A percentile compares a stretch with the other conserved stretches of the same genome.
phyloP scores from a whole-genome alignment of 2,329 filamentous ascomycete genomes.

The Ophiostoma ulmi region DNA sequence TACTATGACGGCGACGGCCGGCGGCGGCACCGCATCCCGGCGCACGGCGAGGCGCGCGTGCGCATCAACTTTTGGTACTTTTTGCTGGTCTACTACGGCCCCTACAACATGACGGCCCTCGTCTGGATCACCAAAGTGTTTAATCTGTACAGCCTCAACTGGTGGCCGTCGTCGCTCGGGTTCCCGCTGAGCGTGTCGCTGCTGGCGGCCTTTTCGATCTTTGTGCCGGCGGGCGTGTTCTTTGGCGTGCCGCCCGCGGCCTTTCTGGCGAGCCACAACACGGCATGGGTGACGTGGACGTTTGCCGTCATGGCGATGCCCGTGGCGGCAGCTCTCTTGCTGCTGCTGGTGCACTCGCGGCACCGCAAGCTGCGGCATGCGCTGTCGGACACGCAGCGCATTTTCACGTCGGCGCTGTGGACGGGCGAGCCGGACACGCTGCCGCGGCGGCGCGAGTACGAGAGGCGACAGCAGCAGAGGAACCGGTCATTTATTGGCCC shows the following conservation, averaged over 20 bases:
- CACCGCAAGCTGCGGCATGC: slow-evolving; percentile 57
- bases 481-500: background rate
- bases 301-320: slow-evolving; percentile 66
- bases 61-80: slow-evolving; percentile 69
- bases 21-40: slow-evolving; percentile 45
- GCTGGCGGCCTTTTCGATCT: slow-evolving; percentile 56
- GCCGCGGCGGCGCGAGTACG: slow-evolving; percentile 30
- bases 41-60: slow-evolving; percentile 59
- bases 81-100: slow-evolving; percentile 62
- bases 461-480: slow-evolving; percentile 15
- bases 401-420: slow-evolving; percentile 64
- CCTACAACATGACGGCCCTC: slow-evolving; percentile 62
- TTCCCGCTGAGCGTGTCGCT: slow-evolving; percentile 60
- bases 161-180: slow-evolving; percentile 62
- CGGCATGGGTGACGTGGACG: slow-evolving; percentile 64
- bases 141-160: slow-evolving; percentile 66
- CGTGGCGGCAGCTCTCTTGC: slow-evolving; percentile 59
- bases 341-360: slow-evolving; percentile 59
- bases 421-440: slow-evolving; percentile 51
- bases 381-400: slow-evolving; percentile 61
- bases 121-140: slow-evolving; percentile 69
- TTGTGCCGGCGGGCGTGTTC: slow-evolving; percentile 57
- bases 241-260: slow-evolving; percentile 45
- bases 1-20: slow-evolving; percentile 27
- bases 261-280: slow-evolving; percentile 57